These are phyloP conservation scores for Musa beccarii DNA, from an alignment of 176 grass and related monocot species.

Conservation along the genomic window DNA sequence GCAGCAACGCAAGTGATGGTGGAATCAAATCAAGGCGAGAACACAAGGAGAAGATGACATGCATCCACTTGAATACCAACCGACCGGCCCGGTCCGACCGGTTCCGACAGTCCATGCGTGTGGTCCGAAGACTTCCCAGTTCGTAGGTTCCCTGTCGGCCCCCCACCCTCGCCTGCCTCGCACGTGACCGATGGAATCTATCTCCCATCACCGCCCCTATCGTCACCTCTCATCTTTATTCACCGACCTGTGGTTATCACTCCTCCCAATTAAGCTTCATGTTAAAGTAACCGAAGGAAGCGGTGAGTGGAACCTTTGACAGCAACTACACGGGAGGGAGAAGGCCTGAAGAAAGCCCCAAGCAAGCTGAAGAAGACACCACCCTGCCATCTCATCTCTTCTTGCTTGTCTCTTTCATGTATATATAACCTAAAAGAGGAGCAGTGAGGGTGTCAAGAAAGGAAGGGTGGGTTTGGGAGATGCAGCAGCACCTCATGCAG, in stretches of 20 bases:
- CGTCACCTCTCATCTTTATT: background rate
- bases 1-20: background rate
- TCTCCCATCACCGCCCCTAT: background rate
- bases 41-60: no score
- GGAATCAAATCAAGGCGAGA: background rate
- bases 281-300: background rate
- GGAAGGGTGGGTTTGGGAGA: background rate
- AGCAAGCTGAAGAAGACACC: background rate
- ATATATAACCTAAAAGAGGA: background rate
- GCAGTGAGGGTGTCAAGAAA: background rate
- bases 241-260: no score
- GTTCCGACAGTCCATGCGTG: no score
- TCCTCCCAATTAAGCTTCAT: no score
- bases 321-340: background rate
- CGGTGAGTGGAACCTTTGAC: constrained; percentile 6
- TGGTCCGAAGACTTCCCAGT: background rate
- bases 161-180: background rate
- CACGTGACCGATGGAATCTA: background rate
- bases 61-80: no score
- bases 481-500: constrained; percentile 23
- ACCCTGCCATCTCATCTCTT: background rate
- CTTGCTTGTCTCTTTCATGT: background rate
- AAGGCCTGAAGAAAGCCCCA: background rate
- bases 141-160: background rate
- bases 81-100: no score